Evolutionary conservation across 2,329 filamentous ascomycete species (phyloP), one percentile per base, ranked within the genome.

Genomic region (Claviceps monticola): DNA sequence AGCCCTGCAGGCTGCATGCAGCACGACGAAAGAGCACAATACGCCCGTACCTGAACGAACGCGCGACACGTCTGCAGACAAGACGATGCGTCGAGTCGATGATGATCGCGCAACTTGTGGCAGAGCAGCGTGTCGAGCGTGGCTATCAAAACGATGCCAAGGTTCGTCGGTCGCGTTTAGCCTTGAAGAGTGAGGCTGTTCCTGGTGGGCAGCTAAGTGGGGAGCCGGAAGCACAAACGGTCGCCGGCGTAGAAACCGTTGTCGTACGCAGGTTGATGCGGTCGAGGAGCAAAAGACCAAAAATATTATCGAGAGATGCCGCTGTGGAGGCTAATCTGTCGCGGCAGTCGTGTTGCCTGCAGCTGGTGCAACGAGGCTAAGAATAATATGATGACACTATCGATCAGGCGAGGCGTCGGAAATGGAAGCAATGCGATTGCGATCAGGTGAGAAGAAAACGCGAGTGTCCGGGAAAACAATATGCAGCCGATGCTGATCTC

Each of bases 1-100:
- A 48, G 44, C 46, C 49, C 46, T 51, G 49, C 49, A 45, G 45
- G 46, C 46, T 51, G 49, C 49, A 45, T 51, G 49, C 49, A 45
- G 45, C 48, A 45, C 52, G 48, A 48, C 16, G 46, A 17, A 42
- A 51, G 46, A 34, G 26, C 39, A 38, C 41, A 19, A 17, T 19
- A 6, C 17, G 16, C 29, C 39, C 49, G 49, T 49, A 54, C 52
- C 49, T 54, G 52, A 54, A 21, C 23, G 46, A 51, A 23, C 42
- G 42, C 46, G 36, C 37, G 51, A 49, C 29, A 11, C 14, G 37
- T 53, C 43, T 50, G n/a, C 46, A 43, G 49, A 36, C 17, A 44
- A 39, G 19, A 48, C 36, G 44, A n/a, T 14, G 23, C 9, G 21
- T n/a, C n/a, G 11, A 50, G 17, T 44, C 7, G 17, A 44, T 5